A percentile compares a stretch with the other conserved stretches of the same genome.
Evolutionary conservation across 106 monocot genomes (phyloP).

Genomic region (Acorus calamus): DNA sequence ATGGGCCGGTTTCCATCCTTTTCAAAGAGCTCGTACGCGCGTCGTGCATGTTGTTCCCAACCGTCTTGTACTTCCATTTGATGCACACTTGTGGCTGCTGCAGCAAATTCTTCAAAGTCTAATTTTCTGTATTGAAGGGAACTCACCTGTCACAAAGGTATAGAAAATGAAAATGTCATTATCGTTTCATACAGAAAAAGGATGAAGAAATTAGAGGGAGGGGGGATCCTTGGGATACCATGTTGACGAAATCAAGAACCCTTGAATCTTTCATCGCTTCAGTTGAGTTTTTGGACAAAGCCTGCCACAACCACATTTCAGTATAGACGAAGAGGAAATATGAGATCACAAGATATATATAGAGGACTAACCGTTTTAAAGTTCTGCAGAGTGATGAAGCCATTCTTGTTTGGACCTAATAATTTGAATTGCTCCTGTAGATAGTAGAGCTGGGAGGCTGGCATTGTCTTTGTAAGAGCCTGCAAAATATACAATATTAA

Average conservation of each 20-base stretch:
- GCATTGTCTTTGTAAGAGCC: conserved; percentile 82
- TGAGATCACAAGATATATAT: neutral
- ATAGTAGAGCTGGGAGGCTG: conserved; percentile 58
- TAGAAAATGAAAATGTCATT: conserved; percentile 4
- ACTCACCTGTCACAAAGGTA: conserved; percentile 42
- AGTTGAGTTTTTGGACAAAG: conserved; percentile 62
- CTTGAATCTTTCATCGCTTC: conserved; percentile 94
- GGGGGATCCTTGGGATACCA: conserved; percentile 18
- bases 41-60: conserved; percentile 91
- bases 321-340: neutral
- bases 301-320: conserved; percentile 23
- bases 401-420: conserved; percentile 80
- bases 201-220: neutral
- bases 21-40: conserved; percentile 84
- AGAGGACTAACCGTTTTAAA: conserved; percentile 47
- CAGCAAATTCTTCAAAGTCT: conserved; percentile 95
- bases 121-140: conserved; percentile 83
- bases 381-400: conserved; percentile 70
- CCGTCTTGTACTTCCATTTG: conserved; percentile 70
- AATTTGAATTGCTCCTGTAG: conserved; percentile 70
- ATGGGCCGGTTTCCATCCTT: conserved; percentile 87
- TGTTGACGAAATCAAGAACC: conserved; percentile 80
- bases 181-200: neutral
- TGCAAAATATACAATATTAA: conserved; percentile 16
- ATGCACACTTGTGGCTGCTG: conserved; percentile 69